These are phyloP conservation scores for Alternaria triticina DNA, from an alignment of 2,329 filamentous ascomycete species.

Conservation along the genomic window DNA sequence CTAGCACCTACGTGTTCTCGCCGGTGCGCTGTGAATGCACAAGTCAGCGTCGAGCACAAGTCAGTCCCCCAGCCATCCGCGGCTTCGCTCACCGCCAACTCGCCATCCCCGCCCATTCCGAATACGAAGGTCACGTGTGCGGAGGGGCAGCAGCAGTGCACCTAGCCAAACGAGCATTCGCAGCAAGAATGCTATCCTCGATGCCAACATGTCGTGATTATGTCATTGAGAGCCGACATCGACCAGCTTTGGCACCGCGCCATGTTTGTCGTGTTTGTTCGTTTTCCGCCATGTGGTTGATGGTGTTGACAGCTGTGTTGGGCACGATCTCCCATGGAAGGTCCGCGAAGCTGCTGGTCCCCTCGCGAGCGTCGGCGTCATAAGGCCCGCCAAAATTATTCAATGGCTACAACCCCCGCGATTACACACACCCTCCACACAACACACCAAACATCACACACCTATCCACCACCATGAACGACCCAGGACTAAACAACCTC, in stretches of 20 bases:
- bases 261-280: background rate
- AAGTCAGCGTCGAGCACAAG: conserved; percentile 12
- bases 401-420: conserved; percentile 15
- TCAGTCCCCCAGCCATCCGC: conserved; percentile 40
- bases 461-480: conserved; percentile 51
- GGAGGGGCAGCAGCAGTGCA: conserved; percentile 36
- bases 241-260: background rate
- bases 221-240: background rate
- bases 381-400: conserved; percentile 30
- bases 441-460: conserved; percentile 3
- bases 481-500: conserved; percentile 74
- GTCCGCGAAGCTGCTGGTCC: conserved; percentile 28
- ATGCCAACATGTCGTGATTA: background rate
- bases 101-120: conserved; percentile 10
- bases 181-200: background rate
- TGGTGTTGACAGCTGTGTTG: conserved; percentile 14
- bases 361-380: conserved; percentile 31
- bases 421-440: conserved; percentile 3
- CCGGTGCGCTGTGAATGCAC: conserved; percentile 25
- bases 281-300: background rate
- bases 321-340: conserved; percentile 27
- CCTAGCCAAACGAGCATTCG: conserved; percentile 5
- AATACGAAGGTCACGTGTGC: conserved; percentile 33
- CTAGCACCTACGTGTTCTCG: conserved; percentile 31
- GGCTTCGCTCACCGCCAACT: conserved; percentile 45